Evolutionary conservation across 2,329 filamentous ascomycete genomes (phyloP), one percentile per base, ranked within the genome.

Genomic region (Aspergillus ochraceoroseus): DNA sequence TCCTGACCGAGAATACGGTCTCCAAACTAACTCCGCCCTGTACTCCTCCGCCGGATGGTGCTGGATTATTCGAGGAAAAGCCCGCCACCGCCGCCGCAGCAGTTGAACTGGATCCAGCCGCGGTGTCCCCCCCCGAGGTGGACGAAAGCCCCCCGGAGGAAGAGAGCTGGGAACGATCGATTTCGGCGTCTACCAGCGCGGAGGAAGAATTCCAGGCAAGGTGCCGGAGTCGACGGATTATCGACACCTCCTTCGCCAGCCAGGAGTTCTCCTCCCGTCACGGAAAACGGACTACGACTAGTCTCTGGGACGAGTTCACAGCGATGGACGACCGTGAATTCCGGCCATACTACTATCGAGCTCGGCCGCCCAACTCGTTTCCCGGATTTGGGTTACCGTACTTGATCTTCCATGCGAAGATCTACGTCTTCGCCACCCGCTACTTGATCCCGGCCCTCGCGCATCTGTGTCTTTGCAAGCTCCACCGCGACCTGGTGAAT

Each of bases 361-460:
- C 30, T 31, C 43, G 41, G 11, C 33, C 40, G 9, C 35, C 37
- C 34, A 46, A 34, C 27, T 43, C 26, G 20, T 46, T 30, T 11
- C 44, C 33, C 40, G 40, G 40, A 2, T 44, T 49, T 11, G 57
- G 58, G 9, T 52, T 63, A 8, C 64, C 64, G 3, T 67, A 68
- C 40, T 56, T 67, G 18, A 55, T 65, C 26, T 67, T 67, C 50
- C 65, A 68, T 28, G 65, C 65, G n/a, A 67, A 68, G 51, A 44
- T 68, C 31, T 67, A 68, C 44, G 61, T 66, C 42, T 67, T 68
- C 39, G 64, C 65, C n/a, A 64, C 63, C 2, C 61, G 62, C 33
- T 68, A 65, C 49, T 51, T 67, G 29, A 64, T 68, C 40, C 61
- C 63, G 3, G 59, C 58, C 9, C 58, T 68, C 17, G 63, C 63